Conservation (phyloP, 2,329 filamentous ascomycete genomes). For the Diaporthe vaccinii region DNA sequence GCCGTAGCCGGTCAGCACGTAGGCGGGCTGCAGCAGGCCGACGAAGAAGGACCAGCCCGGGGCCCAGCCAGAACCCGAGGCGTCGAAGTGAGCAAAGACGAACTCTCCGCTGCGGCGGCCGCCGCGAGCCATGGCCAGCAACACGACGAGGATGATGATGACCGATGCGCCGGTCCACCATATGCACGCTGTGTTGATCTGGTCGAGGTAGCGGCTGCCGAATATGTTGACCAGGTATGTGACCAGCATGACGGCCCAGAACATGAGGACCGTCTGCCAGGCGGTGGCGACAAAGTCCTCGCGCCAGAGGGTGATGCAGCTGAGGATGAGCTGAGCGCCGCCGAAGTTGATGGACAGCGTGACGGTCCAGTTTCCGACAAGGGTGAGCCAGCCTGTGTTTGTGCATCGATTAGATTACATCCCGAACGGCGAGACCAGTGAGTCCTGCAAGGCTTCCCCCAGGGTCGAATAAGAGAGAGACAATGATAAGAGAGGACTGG, state of each 20-base stretch:
- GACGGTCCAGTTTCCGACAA: constrained; percentile 81
- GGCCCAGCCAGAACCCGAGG: constrained; percentile 75
- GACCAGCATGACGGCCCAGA: constrained; percentile 78
- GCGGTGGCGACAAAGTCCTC: constrained; percentile 75
- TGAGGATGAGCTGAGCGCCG: constrained; percentile 75
- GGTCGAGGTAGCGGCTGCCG: constrained; percentile 68
- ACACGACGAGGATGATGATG: constrained; percentile 61
- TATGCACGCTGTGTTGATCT: constrained; percentile 81
- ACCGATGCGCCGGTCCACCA: constrained; percentile 78
- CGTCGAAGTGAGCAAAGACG: constrained; percentile 78
- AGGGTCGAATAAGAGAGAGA: background rate
- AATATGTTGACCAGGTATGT: constrained; percentile 77
- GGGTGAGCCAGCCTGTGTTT: constrained; percentile 72
- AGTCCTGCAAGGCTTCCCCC: background rate
- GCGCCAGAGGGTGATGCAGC: constrained; percentile 77
- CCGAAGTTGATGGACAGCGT: constrained; percentile 77
- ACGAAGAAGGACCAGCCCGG: constrained; percentile 81
- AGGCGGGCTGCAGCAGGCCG: constrained; percentile 75
- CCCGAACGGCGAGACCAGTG: background rate
- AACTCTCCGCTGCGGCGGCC: constrained; percentile 70
- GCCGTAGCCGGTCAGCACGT: constrained; percentile 75
- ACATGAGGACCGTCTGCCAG: constrained; percentile 79
- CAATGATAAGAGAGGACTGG: no score
- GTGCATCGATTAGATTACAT: background rate
- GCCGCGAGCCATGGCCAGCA: constrained; percentile 71